phyloP scores from a whole-genome alignment of 2,329 filamentous ascomycete species.

The Neoscytalidium dimidiatum region DNA sequence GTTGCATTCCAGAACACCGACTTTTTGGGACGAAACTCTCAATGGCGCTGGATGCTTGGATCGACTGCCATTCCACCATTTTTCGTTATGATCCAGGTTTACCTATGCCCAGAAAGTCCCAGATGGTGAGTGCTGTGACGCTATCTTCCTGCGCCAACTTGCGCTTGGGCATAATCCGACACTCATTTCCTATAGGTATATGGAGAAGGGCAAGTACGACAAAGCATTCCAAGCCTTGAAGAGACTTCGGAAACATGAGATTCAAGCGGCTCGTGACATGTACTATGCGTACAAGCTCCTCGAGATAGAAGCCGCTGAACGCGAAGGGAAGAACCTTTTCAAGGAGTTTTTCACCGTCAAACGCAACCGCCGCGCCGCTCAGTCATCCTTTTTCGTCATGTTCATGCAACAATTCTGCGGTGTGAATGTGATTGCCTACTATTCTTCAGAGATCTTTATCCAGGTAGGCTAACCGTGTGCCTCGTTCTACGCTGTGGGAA shows the following conservation, averaged over 20 bases:
- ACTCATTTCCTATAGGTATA: slow-evolving; percentile 26
- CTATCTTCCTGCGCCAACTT: neutral
- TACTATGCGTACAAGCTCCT: slow-evolving; percentile 53
- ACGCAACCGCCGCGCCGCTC: slow-evolving; percentile 36
- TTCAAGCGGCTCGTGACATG: slow-evolving; percentile 57
- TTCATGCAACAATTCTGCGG: slow-evolving; percentile 36
- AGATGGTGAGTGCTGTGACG: slow-evolving; percentile 33
- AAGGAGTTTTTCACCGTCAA: slow-evolving; percentile 31
- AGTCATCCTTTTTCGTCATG: slow-evolving; percentile 32
- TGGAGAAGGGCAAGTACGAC: slow-evolving; percentile 43
- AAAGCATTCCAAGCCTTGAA: slow-evolving; percentile 46
- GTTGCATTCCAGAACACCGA: slow-evolving; percentile 29
- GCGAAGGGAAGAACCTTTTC: slow-evolving; percentile 34
- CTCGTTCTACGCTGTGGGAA: neutral
- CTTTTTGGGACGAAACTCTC: neutral
- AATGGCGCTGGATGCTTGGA: slow-evolving; percentile 21
- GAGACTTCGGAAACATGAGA: slow-evolving; percentile 42
- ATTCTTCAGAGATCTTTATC: neutral
- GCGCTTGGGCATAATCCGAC: no score
- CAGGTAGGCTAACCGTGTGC: neutral
- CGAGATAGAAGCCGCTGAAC: slow-evolving; percentile 41
- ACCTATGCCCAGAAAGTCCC: slow-evolving; percentile 39
- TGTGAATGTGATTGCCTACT: slow-evolving; percentile 33
- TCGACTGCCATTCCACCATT: slow-evolving; percentile 16
- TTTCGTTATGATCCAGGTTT: slow-evolving; percentile 19